Base-by-base conservation (phyloP, 768 basidiomycete genomes). In the Tulasnella sp. region DNA sequence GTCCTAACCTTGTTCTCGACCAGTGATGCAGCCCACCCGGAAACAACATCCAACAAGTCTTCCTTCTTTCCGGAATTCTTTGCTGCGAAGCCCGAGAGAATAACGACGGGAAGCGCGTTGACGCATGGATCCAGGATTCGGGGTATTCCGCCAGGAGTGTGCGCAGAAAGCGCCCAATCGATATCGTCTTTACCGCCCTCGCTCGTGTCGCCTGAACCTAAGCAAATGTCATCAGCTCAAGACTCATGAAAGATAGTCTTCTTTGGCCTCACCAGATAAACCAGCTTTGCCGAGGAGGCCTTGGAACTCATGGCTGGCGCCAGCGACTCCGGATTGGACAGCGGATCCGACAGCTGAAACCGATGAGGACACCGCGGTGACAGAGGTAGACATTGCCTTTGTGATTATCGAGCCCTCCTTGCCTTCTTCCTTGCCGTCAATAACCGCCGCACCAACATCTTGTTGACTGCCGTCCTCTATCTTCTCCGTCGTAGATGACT, bases 1-100 rank as follows among this genome's bases (percentile, higher is more conserved):
- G 6, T 18, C 67, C 81, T 70, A 77, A 93, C 94, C 86, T 92
- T 89, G 80, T 91, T 93, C 82, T 98, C 94, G 0, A 91, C 90
- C 69, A 99, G 85, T 13, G 86, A 87, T 0, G 93, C 94, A 2
- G 90, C 92, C 97, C 97, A 99, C 75, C 92, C 90, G 0, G 93
- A 88, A 39, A 99, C 84, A 1, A 91, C 92, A 39, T 86, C 86
- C 83, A 93, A 87, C 11, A 98, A 81, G 72, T 93, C 94, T 70
- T 93, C 92, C 80, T 89, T 89, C 67, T 87, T 85, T 3, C 89
- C 71, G 6, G 82, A 88, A 10, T 87, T 85, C 81, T 89, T 91
- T 18, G 87, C 83, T 5, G 89, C 89, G 82, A 91, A 98, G 83
- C 94, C 92, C 81, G 90, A 89, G 82, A 99, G 89, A 18, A 99